phyloP scores from a whole-genome alignment of 345 rosid species.

The Conringia planisiliqua region DNA sequence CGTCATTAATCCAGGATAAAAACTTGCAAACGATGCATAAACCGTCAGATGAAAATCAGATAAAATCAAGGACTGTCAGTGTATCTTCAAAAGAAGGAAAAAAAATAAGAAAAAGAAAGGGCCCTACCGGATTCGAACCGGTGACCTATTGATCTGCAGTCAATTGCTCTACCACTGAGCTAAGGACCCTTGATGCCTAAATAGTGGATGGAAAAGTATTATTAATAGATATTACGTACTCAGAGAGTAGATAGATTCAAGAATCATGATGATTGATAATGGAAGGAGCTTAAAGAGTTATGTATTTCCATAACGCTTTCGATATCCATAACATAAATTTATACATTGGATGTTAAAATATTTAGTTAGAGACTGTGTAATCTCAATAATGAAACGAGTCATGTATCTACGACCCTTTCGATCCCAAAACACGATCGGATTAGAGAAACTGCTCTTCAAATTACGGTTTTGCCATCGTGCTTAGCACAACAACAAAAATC shows the following conservation, averaged over 20 bases:
- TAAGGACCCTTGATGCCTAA: too few relatives aligned
- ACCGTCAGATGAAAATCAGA: not conserved
- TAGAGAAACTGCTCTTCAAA: too few relatives aligned
- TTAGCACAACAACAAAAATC: too few relatives aligned
- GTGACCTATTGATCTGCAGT: conserved; percentile 73
- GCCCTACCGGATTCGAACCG: conserved; percentile 48
- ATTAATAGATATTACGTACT: too few relatives aligned
- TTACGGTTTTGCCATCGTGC: too few relatives aligned
- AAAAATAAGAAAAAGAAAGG: not conserved
- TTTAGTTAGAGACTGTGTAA: not conserved
- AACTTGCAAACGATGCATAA: not conserved
- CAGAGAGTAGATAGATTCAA: too few relatives aligned
- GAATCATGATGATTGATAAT: not conserved
- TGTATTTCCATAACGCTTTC: not conserved
- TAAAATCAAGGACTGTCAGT: not conserved
- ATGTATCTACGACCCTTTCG: too few relatives aligned
- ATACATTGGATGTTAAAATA: not conserved
- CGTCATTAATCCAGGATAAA: not conserved
- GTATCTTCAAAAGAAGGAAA: not conserved
- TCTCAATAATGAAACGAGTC: too few relatives aligned
- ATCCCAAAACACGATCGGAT: too few relatives aligned
- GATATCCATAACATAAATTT: not conserved
- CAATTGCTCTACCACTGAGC: conserved; percentile 84
- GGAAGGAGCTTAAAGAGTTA: not conserved
- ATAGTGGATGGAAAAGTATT: too few relatives aligned